These are phyloP conservation scores for Phytomonas sp. DNA, from an alignment of 208 protist species.

Conservation along the genomic window DNA sequence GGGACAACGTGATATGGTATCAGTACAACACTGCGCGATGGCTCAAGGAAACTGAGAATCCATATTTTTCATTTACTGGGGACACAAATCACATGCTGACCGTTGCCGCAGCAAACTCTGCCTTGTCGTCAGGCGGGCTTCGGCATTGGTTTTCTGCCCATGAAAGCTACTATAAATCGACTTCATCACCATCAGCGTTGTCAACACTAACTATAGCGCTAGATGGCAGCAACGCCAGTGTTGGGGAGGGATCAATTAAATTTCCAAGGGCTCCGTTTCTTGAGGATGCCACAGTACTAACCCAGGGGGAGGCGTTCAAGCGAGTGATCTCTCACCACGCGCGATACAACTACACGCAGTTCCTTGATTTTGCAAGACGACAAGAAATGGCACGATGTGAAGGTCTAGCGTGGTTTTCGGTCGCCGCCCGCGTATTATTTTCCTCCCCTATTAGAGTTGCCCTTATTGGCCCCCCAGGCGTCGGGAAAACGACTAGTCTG, in stretches of 20 bases:
- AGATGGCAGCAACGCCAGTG: not conserved
- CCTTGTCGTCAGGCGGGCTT: not conserved
- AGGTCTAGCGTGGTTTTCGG: slow-evolving; percentile 66
- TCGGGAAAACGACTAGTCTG: slow-evolving; percentile 66
- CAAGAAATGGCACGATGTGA: slow-evolving; percentile 73
- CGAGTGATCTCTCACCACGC: slow-evolving; percentile 79
- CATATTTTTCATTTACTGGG: slow-evolving; percentile 15
- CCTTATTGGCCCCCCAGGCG: slow-evolving; percentile 55
- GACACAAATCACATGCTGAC: not conserved
- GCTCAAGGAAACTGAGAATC: slow-evolving; percentile 32
- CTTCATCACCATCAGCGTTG: slow-evolving; percentile 3
- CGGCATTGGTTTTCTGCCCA: not conserved
- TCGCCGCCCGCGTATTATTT: slow-evolving; percentile 51
- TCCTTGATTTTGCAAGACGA: slow-evolving; percentile 71
- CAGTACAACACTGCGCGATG: slow-evolving; percentile 76
- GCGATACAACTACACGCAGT: slow-evolving; percentile 85
- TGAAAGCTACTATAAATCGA: not conserved
- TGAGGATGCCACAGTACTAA: slow-evolving; percentile 36
- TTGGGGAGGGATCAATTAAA: not conserved
- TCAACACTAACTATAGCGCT: slow-evolving; percentile 2
- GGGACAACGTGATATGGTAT: slow-evolving; percentile 84
- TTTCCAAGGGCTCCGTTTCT: slow-evolving; percentile 18
- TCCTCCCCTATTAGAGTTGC: slow-evolving; percentile 67
- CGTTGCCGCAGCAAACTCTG: not conserved
- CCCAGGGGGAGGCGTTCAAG: slow-evolving; percentile 56